These are phyloP conservation scores for Cercospora sp. DNA, from an alignment of 2,329 filamentous ascomycete species.

Conservation along the genomic window DNA sequence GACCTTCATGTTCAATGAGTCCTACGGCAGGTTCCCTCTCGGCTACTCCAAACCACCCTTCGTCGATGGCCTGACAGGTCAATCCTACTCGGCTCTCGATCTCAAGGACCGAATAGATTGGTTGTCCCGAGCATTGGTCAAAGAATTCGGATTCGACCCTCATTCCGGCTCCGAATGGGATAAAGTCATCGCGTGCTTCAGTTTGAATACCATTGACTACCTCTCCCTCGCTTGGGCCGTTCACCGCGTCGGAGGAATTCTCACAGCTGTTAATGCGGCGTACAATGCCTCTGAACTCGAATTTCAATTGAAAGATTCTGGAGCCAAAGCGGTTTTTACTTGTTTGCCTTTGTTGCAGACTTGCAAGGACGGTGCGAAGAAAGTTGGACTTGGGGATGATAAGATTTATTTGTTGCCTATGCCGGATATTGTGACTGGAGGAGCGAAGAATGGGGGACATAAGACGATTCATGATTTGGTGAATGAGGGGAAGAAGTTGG, in stretches of 20 bases:
- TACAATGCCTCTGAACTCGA: conserved; percentile 70
- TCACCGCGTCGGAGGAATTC: conserved; percentile 71
- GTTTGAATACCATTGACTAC: conserved; percentile 82
- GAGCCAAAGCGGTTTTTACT: conserved; percentile 70
- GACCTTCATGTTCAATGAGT: conserved; percentile 75
- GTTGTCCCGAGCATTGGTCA: conserved; percentile 66
- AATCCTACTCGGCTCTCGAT: conserved; percentile 63
- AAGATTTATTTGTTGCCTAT: conserved; percentile 70
- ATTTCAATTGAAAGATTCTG: conserved; percentile 69
- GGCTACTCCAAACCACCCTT: conserved; percentile 67
- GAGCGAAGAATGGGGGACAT: conserved; percentile 53
- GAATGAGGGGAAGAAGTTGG: conserved; percentile 57
- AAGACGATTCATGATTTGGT: conserved; percentile 68
- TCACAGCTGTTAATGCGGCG: conserved; percentile 72
- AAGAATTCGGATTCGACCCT: conserved; percentile 69
- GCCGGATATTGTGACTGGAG: conserved; percentile 55
- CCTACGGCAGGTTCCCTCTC: conserved; percentile 65
- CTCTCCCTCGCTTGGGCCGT: conserved; percentile 71
- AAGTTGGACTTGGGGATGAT: conserved; percentile 61
- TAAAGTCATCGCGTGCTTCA: conserved; percentile 74
- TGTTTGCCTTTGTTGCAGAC: conserved; percentile 65
- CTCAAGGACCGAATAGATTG: conserved; percentile 65
- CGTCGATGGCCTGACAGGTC: conserved; percentile 71
- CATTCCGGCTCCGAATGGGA: conserved; percentile 76
- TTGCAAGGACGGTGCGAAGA: conserved; percentile 64